A percentile compares a stretch with the other conserved stretches of the same genome.
phyloP scores from a whole-genome alignment of 2,329 filamentous ascomycete species.

The Paramyrothecium roridum region DNA sequence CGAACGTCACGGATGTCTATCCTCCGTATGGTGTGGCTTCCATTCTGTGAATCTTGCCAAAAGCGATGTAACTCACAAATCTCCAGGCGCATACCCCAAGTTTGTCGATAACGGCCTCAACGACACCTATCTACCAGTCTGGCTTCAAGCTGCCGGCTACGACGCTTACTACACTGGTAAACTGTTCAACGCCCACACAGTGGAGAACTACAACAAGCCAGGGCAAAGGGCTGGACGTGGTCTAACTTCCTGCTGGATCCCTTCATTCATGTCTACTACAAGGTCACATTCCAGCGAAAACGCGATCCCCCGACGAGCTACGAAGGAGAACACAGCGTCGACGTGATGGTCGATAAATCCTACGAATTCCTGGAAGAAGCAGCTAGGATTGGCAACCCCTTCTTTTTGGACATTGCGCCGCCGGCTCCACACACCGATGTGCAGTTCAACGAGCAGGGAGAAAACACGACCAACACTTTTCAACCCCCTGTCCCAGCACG shows the following conservation, averaged over 20 bases:
- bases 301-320: slow-evolving; percentile 48
- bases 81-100: slow-evolving; percentile 45
- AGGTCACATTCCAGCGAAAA: slow-evolving; percentile 62
- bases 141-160: slow-evolving; percentile 48
- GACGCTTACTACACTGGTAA: slow-evolving; percentile 54
- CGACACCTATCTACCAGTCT: slow-evolving; percentile 44
- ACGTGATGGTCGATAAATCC: slow-evolving; percentile 48
- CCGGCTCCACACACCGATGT: slow-evolving; percentile 23
- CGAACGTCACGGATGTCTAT: slow-evolving; percentile 50
- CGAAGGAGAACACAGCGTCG: slow-evolving; percentile 49
- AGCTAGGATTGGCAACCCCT: slow-evolving; percentile 37
- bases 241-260: slow-evolving; percentile 61
- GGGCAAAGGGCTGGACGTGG: slow-evolving; percentile 56
- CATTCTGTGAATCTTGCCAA: too few species aligned
- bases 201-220: slow-evolving; percentile 49
- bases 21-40: slow-evolving; percentile 49
- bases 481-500: slow-evolving; percentile 31
- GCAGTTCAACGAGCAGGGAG: slow-evolving; percentile 9
- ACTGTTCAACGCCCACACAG: slow-evolving; percentile 47
- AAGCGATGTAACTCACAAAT: too few species aligned
- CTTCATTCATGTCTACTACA: slow-evolving; percentile 65
- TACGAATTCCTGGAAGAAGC: slow-evolving; percentile 51
- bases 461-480: slow-evolving; percentile 16
- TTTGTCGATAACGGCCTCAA: slow-evolving; percentile 47
- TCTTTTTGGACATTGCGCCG: slow-evolving; percentile 54